Percentiles rank a stretch among this genome's conserved stretches.
Evolutionary conservation across 495 filamentous ascomycete species (phyloP).

Genomic region (Xylaria scruposa): DNA sequence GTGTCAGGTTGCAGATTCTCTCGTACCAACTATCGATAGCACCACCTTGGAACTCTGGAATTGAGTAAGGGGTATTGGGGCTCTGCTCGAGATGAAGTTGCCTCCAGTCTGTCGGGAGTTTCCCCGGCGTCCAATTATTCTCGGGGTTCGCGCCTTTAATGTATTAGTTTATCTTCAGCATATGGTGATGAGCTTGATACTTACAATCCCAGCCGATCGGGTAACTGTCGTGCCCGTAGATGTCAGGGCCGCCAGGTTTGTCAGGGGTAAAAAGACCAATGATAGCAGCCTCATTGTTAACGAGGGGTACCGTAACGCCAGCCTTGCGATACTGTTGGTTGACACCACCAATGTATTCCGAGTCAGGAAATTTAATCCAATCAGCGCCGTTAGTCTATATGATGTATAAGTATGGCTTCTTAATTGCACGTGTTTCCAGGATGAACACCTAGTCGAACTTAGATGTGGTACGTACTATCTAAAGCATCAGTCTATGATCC

Average conservation of each 20-base stretch:
- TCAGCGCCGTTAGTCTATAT: constrained; percentile 14
- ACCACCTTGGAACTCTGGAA: constrained; percentile 80
- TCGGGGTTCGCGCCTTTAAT: constrained; percentile 10
- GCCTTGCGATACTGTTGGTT: constrained; percentile 70
- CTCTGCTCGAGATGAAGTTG: constrained; percentile 62
- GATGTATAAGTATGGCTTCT: constrained; percentile 1
- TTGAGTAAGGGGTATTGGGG: constrained; percentile 69
- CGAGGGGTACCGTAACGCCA: constrained; percentile 75
- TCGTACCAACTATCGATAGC: constrained; percentile 62
- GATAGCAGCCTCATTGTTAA: constrained; percentile 72
- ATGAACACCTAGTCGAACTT: neutral
- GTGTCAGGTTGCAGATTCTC: neutral
- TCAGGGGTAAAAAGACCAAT: constrained; percentile 71
- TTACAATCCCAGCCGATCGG: constrained; percentile 70
- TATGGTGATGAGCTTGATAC: constrained; percentile 34
- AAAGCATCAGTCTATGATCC: neutral
- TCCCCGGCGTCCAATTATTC: constrained; percentile 54
- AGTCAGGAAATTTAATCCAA: constrained; percentile 56
- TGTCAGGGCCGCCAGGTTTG: constrained; percentile 69
- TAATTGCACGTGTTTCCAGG: neutral
- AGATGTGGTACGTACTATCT: neutral
- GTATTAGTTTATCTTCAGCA: neutral
- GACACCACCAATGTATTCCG: constrained; percentile 72
- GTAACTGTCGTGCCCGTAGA: constrained; percentile 80
- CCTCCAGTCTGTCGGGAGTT: constrained; percentile 54